Evolutionary conservation across 495 filamentous ascomycete species (phyloP).

Genomic region (Trichocladium antarcticum): DNA sequence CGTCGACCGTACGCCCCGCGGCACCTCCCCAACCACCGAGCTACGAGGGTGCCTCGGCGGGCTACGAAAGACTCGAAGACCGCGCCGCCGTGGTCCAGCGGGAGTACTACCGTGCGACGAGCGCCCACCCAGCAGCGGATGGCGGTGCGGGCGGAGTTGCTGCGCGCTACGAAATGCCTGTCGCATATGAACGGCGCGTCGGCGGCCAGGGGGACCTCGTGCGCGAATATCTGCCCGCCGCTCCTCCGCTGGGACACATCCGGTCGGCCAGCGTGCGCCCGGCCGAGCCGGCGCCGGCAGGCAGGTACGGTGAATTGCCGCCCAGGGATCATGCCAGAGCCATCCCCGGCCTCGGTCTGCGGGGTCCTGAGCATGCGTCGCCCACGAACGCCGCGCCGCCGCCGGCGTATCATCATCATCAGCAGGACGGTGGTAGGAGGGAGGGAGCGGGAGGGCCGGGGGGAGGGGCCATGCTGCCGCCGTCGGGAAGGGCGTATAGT

Average conservation of each 20-base stretch:
- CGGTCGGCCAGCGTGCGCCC: conserved; percentile 24
- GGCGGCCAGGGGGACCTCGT: no score
- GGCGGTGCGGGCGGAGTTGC: conserved; percentile 40
- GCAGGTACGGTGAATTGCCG: conserved; percentile 15
- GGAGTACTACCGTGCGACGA: conserved; percentile 21
- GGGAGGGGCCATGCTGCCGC: no score
- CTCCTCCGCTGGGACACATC: not conserved
- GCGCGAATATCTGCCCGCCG: conserved; percentile 21
- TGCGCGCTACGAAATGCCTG: conserved; percentile 41
- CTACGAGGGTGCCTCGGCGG: conserved; percentile 7
- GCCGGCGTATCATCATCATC: conserved; percentile 24
- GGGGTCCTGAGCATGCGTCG: conserved; percentile 34
- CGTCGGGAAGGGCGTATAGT: no score
- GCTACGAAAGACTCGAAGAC: conserved; percentile 26
- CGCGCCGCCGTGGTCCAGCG: not conserved
- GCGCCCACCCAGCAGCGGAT: conserved; percentile 37
- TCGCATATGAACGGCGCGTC: conserved; percentile 33
- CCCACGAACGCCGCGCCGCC: no score
- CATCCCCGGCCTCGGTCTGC: not conserved
- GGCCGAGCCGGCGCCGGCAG: not conserved
- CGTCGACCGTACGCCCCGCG: conserved; percentile 47
- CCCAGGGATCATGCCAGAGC: conserved; percentile 12
- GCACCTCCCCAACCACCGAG: conserved; percentile 9
- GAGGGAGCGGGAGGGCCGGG: no score
- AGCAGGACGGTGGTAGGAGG: no score